phyloP scores from a whole-genome alignment of 1,284 basidiomycete genomes.

The Stereum hirsutum region DNA sequence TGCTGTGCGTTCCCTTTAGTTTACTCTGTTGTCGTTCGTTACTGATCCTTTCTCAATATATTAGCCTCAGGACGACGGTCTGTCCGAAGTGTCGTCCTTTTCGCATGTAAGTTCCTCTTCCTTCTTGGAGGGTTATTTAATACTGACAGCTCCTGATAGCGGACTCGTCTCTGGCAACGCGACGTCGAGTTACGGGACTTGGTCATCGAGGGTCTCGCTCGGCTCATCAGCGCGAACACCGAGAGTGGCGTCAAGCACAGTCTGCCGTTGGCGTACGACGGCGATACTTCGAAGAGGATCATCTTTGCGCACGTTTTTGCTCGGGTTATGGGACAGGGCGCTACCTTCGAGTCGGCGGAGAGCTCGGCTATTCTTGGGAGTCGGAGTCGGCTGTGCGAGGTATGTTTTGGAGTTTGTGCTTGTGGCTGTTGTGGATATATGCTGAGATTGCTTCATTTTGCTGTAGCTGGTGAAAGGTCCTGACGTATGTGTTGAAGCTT shows the following conservation, averaged over 20 bases:
- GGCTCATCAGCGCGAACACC: slow-evolving; percentile 79
- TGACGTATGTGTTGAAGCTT: slow-evolving; percentile 59
- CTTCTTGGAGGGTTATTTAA: not conserved
- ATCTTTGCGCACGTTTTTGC: slow-evolving; percentile 89
- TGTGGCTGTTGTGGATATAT: not conserved
- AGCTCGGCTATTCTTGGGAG: slow-evolving; percentile 40
- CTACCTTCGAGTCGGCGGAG: slow-evolving; percentile 57
- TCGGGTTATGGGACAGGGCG: slow-evolving; percentile 75
- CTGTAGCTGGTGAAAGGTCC: slow-evolving; percentile 62
- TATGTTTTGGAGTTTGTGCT: slow-evolving; percentile 24
- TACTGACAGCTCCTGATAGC: slow-evolving; percentile 23
- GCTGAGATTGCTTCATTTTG: slow-evolving; percentile 3
- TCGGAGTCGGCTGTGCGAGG: slow-evolving; percentile 59
- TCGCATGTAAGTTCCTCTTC: slow-evolving; percentile 30
- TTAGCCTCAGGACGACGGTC: slow-evolving; percentile 26
- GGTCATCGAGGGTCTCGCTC: slow-evolving; percentile 70
- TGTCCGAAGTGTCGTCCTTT: slow-evolving; percentile 41
- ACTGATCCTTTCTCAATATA: slow-evolving; percentile 3
- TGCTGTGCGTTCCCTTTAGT: slow-evolving; percentile 23
- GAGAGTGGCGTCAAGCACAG: slow-evolving; percentile 89
- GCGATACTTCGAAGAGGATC: slow-evolving; percentile 62
- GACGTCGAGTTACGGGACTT: slow-evolving; percentile 60
- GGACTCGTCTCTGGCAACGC: slow-evolving; percentile 36
- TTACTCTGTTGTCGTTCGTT: not conserved
- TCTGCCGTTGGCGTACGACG: slow-evolving; percentile 72